These are phyloP conservation scores for Sclerotinia borealis DNA, from an alignment of 2,329 filamentous ascomycete species.

Conservation along the genomic window DNA sequence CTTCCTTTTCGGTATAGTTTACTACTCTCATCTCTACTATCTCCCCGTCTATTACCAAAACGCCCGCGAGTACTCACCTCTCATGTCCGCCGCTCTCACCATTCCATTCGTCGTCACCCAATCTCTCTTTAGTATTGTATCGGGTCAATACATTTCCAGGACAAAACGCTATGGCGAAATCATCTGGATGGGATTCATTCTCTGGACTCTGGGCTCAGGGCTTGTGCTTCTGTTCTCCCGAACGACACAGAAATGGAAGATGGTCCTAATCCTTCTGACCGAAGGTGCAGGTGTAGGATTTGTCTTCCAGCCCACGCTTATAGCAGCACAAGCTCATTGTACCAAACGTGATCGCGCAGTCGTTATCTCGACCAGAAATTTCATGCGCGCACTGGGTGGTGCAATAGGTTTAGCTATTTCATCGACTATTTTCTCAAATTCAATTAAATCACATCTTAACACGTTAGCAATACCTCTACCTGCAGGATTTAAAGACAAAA, in stretches of 20 bases:
- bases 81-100: slow-evolving; percentile 46
- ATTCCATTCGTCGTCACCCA: slow-evolving; percentile 46
- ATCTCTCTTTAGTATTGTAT: slow-evolving; percentile 40
- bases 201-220: slow-evolving; percentile 45
- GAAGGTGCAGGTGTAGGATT: slow-evolving; percentile 49
- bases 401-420: slow-evolving; percentile 52
- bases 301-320: slow-evolving; percentile 43
- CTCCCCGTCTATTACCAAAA: slow-evolving; percentile 58
- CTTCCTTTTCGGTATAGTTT: slow-evolving; percentile 54
- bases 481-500: slow-evolving; percentile 14
- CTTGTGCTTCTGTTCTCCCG: slow-evolving; percentile 45
- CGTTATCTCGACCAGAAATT: slow-evolving; percentile 57
- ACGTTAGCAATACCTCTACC: slow-evolving; percentile 18
- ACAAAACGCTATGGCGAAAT: slow-evolving; percentile 52
- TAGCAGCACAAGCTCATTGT: slow-evolving; percentile 53
- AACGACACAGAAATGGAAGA: slow-evolving; percentile 40
- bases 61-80: slow-evolving; percentile 33
- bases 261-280: slow-evolving; percentile 45
- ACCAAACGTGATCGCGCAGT: slow-evolving; percentile 53
- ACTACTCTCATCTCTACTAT: slow-evolving; percentile 53
- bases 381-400: slow-evolving; percentile 54
- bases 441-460: slow-evolving; percentile 25
- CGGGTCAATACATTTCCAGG: slow-evolving; percentile 53
- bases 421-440: slow-evolving; percentile 42
- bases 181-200: slow-evolving; percentile 38